Evolutionary conservation across 139 green algal genomes (phyloP).

Genomic region (Micromonas commoda): DNA sequence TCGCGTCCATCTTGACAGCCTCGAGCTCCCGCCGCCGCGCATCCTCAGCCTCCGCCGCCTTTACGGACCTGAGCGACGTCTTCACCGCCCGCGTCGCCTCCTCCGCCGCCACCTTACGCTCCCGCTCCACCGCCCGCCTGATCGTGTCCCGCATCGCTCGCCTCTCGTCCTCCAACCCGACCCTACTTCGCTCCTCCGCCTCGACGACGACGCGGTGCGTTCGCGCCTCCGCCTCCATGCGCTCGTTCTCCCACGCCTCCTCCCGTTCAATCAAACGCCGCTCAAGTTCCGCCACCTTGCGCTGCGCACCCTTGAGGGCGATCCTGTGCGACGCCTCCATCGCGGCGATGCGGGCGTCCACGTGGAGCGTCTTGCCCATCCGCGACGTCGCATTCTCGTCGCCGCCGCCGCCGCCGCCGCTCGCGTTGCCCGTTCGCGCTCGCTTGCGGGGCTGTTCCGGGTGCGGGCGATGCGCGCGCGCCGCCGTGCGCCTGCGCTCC

Average conservation of each 20-base stretch:
- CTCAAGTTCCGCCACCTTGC: not conserved
- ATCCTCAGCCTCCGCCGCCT: not conserved
- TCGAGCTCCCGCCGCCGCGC: not conserved
- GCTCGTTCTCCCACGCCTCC: not conserved
- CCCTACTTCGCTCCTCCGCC: not conserved
- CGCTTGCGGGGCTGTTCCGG: too few species aligned
- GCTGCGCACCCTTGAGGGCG: not conserved
- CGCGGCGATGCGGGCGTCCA: too few species aligned
- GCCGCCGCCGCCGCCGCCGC: too few species aligned
- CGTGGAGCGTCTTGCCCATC: too few species aligned
- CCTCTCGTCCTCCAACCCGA: not conserved
- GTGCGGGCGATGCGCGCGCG: too few species aligned
- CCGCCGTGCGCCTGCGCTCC: not conserved
- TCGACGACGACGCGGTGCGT: not conserved
- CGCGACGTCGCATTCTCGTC: too few species aligned
- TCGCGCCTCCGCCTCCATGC: not conserved
- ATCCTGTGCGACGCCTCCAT: not conserved
- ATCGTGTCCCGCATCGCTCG: not conserved
- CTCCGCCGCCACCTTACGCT: not conserved
- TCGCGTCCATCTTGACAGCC: not conserved
- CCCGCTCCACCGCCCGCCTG: not conserved
- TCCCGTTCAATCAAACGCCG: not conserved
- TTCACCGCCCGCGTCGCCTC: not conserved
- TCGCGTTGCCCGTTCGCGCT: too few species aligned
- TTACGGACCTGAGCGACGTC: not conserved